A percentile compares a stretch with the other conserved stretches of the same genome.
These are phyloP conservation scores for Hypericum androsaemum DNA, from an alignment of 345 rosid species.

Conservation along the genomic window DNA sequence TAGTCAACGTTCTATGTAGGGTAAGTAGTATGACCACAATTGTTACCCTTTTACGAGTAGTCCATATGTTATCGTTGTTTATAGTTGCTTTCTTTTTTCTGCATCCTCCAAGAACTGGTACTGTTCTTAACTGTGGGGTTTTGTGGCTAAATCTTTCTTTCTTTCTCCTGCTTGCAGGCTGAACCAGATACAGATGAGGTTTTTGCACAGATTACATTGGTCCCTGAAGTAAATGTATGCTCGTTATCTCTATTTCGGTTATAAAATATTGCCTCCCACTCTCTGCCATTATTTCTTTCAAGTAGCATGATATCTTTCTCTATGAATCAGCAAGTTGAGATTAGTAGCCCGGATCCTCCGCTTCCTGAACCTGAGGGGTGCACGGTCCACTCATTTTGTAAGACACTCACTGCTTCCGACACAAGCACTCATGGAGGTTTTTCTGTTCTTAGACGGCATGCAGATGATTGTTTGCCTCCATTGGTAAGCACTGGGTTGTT, in stretches of 20 bases:
- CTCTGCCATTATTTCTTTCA: background rate
- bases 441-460: conserved; percentile 96
- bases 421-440: conserved; percentile 99
- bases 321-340: conserved; percentile 54
- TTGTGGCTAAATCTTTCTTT: conserved; percentile 11
- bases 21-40: conserved; percentile 30
- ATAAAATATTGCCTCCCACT: conserved; percentile 7
- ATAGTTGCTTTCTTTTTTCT: background rate
- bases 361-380: conserved; percentile 71
- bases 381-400: conserved; percentile 78
- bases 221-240: conserved; percentile 65
- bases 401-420: conserved; percentile 97
- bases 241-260: conserved; percentile 5
- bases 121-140: no score
- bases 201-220: conserved; percentile 75
- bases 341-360: conserved; percentile 56
- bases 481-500: conserved; percentile 41
- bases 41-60: background rate
- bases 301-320: background rate
- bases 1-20: conserved; percentile 79
- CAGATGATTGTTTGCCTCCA: conserved; percentile 98
- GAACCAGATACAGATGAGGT: conserved; percentile 93
- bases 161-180: conserved; percentile 44
- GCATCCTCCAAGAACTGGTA: no score
- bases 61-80: conserved; percentile 4